phyloP scores from a whole-genome alignment of 192 early-diverging fungal species.

The Backusella circina region DNA sequence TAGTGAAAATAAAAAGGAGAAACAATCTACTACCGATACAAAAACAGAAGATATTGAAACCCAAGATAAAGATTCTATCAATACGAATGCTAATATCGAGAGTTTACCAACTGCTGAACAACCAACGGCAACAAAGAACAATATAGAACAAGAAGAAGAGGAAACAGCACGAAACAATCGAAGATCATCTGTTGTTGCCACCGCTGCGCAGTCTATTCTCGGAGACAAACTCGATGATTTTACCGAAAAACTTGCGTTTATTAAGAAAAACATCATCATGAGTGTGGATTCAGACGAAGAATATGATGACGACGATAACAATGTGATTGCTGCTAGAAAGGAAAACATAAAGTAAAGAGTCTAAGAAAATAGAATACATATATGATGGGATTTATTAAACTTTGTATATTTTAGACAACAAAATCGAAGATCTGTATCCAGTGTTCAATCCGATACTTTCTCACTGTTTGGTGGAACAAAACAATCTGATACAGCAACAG shows the following conservation, averaged over 20 bases:
- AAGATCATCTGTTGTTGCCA: conserved; percentile 20
- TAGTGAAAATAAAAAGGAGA: not conserved
- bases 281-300: conserved; percentile 29
- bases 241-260: conserved; percentile 34
- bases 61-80: not conserved
- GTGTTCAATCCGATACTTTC: not conserved
- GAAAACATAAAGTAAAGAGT: not conserved
- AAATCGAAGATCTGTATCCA: not conserved
- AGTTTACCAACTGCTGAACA: not conserved
- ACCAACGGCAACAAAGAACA: not conserved
- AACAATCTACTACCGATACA: not conserved
- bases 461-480: not conserved
- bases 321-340: not conserved
- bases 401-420: not conserved
- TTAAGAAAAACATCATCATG: conserved; percentile 39
- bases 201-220: conserved; percentile 26
- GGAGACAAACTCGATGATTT: conserved; percentile 35
- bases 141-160: not conserved
- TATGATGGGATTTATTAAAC: not conserved
- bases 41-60: not conserved
- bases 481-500: not conserved
- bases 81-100: not conserved
- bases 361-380: too few relatives aligned
- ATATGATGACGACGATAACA: not conserved
- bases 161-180: not conserved